phyloP scores from a whole-genome alignment of 1,139 yeast species.

The Trichomonascaceae sp. region DNA sequence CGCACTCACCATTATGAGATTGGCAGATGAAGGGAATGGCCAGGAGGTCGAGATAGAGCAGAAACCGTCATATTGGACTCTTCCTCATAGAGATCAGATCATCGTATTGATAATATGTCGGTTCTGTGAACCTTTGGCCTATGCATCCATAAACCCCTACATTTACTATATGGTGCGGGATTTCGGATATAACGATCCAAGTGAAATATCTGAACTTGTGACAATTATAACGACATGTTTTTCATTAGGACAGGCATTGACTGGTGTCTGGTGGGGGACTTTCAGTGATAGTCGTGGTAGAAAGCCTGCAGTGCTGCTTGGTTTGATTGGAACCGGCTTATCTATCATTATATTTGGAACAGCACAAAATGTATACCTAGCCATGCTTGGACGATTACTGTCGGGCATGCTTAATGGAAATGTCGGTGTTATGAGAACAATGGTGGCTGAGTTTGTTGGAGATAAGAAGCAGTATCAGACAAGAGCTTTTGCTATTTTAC shows the following conservation, averaged over 20 bases:
- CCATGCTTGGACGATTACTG: slow-evolving; percentile 44
- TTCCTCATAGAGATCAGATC: slow-evolving; percentile 27
- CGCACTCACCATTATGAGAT: neutral
- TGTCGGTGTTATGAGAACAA: slow-evolving; percentile 53
- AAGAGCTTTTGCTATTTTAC: slow-evolving; percentile 52
- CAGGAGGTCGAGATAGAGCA: slow-evolving; percentile 6
- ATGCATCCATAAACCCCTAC: slow-evolving; percentile 56
- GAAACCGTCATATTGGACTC: slow-evolving; percentile 23
- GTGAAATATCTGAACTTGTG: slow-evolving; percentile 44
- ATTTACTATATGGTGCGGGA: slow-evolving; percentile 57
- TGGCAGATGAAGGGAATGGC: neutral
- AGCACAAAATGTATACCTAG: slow-evolving; percentile 44
- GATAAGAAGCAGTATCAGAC: slow-evolving; percentile 51
- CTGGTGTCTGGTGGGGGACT: slow-evolving; percentile 53
- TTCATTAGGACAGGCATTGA: slow-evolving; percentile 48
- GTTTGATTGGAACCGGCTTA: slow-evolving; percentile 45
- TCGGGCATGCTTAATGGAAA: slow-evolving; percentile 57
- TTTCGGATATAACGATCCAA: slow-evolving; percentile 46
- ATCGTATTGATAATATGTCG: slow-evolving; percentile 31
- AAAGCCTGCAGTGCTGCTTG: slow-evolving; percentile 45
- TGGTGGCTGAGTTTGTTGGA: slow-evolving; percentile 52
- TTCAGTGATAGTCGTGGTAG: slow-evolving; percentile 50
- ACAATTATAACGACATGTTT: slow-evolving; percentile 49
- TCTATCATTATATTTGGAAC: slow-evolving; percentile 49
- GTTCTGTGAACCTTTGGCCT: slow-evolving; percentile 54